Conservation (phyloP, 2,329 filamentous ascomycete species). For the Xylariaceae sp. region DNA sequence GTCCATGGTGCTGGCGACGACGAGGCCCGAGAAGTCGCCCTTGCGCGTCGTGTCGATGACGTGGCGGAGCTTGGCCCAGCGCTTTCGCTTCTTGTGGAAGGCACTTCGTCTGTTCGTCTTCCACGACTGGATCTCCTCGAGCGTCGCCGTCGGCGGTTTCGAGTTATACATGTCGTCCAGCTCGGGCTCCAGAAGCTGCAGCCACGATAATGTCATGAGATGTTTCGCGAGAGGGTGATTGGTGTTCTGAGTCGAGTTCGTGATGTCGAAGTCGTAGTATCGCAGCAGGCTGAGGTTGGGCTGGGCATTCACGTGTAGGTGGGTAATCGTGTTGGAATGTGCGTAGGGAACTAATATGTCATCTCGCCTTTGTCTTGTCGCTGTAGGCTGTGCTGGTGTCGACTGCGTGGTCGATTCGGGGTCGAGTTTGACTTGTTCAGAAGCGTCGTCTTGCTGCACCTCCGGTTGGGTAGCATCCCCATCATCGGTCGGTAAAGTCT, state of each 20-base stretch:
- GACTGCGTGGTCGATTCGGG: slow-evolving; percentile 4
- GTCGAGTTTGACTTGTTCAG: slow-evolving; percentile 1
- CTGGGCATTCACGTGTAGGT: slow-evolving; percentile 77
- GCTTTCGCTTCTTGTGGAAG: slow-evolving; percentile 82
- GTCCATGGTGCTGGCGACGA: slow-evolving; percentile 79
- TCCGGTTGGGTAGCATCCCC: background rate
- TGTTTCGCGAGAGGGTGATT: slow-evolving; percentile 75
- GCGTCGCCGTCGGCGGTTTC: slow-evolving; percentile 54
- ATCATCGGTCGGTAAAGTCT: background rate
- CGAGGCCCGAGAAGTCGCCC: slow-evolving; percentile 76
- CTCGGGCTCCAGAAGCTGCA: slow-evolving; percentile 76
- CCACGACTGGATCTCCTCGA: slow-evolving; percentile 59
- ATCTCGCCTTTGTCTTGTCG: slow-evolving; percentile 18
- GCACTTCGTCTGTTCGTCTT: slow-evolving; percentile 79
- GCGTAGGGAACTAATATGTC: slow-evolving; percentile 62
- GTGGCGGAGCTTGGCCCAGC: slow-evolving; percentile 67
- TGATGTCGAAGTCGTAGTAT: slow-evolving; percentile 80
- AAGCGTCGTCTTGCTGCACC: background rate
- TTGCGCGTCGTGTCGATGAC: slow-evolving; percentile 69
- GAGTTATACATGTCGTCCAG: slow-evolving; percentile 68
- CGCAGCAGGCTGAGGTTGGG: slow-evolving; percentile 82
- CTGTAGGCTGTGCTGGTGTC: slow-evolving; percentile 10
- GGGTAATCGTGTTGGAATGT: slow-evolving; percentile 68
- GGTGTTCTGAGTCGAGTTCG: slow-evolving; percentile 55
- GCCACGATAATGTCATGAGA: slow-evolving; percentile 81